phyloP scores from a whole-genome alignment of 345 rosid genomes.

The Adansonia digitata region DNA sequence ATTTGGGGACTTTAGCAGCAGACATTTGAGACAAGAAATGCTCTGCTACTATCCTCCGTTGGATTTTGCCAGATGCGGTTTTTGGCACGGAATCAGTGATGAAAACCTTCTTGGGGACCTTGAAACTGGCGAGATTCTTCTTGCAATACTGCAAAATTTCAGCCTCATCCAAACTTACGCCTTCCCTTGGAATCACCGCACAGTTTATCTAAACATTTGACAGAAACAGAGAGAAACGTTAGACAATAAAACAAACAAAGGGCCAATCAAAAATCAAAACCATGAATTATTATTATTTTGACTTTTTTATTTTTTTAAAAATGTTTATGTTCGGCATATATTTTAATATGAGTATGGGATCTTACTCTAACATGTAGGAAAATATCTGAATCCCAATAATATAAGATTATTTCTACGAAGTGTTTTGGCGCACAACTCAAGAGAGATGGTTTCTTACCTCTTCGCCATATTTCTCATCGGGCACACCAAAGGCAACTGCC shows the following conservation, averaged over 20 bases:
- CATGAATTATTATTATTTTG: too few species aligned
- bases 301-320: too few species aligned
- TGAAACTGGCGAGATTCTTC: constrained; percentile 79
- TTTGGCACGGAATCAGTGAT: constrained; percentile 45
- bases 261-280: not conserved
- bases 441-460: constrained; percentile 64
- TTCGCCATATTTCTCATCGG: constrained; percentile 95
- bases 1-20: constrained; percentile 36
- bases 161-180: constrained; percentile 40
- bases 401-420: too few species aligned
- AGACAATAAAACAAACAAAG: not conserved
- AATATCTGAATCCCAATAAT: too few species aligned
- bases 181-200: constrained; percentile 83
- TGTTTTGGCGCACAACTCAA: not conserved
- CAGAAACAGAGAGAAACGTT: not conserved
- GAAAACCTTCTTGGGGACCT: constrained; percentile 72
- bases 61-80: constrained; percentile 64
- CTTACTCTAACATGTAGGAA: too few species aligned
- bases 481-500: constrained; percentile 85
- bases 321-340: too few species aligned
- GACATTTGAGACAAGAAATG: constrained; percentile 54
- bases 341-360: too few species aligned
- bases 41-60: constrained; percentile 60
- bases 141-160: constrained; percentile 58
- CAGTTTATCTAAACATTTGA: constrained; percentile 58